Base-by-base conservation (phyloP, 2,329 filamentous ascomycete species). In the Emergomyces pasteurianus region DNA sequence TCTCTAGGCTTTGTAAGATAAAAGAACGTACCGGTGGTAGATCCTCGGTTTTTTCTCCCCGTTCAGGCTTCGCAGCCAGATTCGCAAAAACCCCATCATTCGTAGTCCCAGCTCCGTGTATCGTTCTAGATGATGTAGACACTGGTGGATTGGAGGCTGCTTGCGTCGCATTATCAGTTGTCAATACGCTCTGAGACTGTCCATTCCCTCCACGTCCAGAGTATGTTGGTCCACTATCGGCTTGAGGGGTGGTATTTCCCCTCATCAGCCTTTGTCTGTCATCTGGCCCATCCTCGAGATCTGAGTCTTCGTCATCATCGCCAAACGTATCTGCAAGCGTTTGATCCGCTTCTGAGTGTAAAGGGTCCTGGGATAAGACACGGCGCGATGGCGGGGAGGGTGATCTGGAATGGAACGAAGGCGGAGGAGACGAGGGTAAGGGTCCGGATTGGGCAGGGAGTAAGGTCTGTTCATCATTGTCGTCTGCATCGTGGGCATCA, bases 31-130 rank as follows among this genome's bases (percentile, higher is more conserved):
- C 92, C 60, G 94, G 94, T 78, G 94, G 94, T 74, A 89, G 83
- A 75, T 99, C 94, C 64, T 99, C 94, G 62, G 89, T 84, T 64
- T 90, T 88, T 63, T 89, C 87, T 34, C 86, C 87, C 50, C 85
- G 81, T 68, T 95, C 90, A 0, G 92, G 92, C 72, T 96, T 92
- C 16, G 94, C 94, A 66, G 85, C 90, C 66, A 99, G 76, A 72
- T 99, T 99, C 60, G 92, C 94, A 77, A 96, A 99, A 31, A 99
- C 94, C 63, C 94, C 94, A 74, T 97, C 94, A 57, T 90, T 91
- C 60, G 88, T 21, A 26, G 54, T 43, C 36, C 54, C 54, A 36
- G 38, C 86, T 59, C 87, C 84, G 64, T 55, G 58, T 7, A 62
- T 62, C 52, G 63, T 60, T 62, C 67, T 64, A 18, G 69, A 67